A percentile compares a stretch with the other conserved stretches of the same genome.
Evolutionary conservation across 371 early-diverging fungal genomes (phyloP).

Genomic region (Mucor sp.): DNA sequence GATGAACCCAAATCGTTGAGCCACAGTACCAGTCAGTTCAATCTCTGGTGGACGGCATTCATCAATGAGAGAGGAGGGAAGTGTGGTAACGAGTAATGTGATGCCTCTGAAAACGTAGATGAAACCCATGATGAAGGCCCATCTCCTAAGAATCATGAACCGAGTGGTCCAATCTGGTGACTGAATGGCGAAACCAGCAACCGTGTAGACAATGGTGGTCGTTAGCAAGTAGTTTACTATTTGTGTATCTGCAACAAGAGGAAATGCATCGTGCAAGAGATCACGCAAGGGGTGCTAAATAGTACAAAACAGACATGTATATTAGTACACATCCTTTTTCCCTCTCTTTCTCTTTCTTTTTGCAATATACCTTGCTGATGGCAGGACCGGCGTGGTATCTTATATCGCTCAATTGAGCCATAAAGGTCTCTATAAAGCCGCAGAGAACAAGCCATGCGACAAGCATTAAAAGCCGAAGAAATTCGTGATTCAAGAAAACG

Average conservation of each 20-base stretch:
- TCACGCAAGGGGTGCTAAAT: slow-evolving; percentile 34
- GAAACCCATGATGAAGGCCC: slow-evolving; percentile 57
- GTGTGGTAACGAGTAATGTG: slow-evolving; percentile 66
- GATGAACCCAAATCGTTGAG: slow-evolving; percentile 32
- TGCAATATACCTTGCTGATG: slow-evolving; percentile 22
- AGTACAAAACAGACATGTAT: too few species aligned
- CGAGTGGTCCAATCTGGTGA: slow-evolving; percentile 57
- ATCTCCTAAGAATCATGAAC: slow-evolving; percentile 58
- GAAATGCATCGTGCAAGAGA: slow-evolving; percentile 41
- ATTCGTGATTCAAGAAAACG: slow-evolving; percentile 37
- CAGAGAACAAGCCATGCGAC: slow-evolving; percentile 31
- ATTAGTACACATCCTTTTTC: not conserved
- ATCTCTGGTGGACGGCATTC: slow-evolving; percentile 48
- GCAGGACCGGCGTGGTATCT: slow-evolving; percentile 22
- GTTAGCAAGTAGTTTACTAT: slow-evolving; percentile 54
- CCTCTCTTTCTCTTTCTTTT: not conserved
- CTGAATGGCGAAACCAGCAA: slow-evolving; percentile 44
- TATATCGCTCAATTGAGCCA: slow-evolving; percentile 43
- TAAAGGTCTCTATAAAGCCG: slow-evolving; percentile 38
- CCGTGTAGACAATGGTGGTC: slow-evolving; percentile 45
- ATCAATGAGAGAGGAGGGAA: slow-evolving; percentile 61
- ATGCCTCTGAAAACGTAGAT: slow-evolving; percentile 65
- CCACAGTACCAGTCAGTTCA: slow-evolving; percentile 26
- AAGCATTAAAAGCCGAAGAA: slow-evolving; percentile 26
- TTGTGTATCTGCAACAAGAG: slow-evolving; percentile 29